Base-by-base conservation (phyloP, 129 eudicot species). In the Chrysanthemum seticuspe region DNA sequence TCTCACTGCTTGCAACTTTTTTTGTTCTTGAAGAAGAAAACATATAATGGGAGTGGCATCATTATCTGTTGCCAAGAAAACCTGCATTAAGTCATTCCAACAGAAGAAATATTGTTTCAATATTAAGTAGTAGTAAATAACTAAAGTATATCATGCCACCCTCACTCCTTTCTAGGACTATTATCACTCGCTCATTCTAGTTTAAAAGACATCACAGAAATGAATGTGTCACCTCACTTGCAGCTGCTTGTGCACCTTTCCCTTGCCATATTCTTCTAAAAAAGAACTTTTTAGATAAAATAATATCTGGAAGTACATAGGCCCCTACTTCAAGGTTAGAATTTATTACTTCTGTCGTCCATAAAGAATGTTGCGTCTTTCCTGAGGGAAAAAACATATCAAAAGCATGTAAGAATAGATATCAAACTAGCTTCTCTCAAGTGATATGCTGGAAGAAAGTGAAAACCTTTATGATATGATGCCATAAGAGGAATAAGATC, bases 251-350 rank as follows among this genome's bases (percentile, higher is more conserved):
- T 74, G 95, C 87, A 75, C 90, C 97, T 84, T 93, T 93, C 57
- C 90, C 98, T 76, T 89, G 97, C 98, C 98, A 94, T 76, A 90
- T 89, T 86, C 96, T 82, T 71, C 97, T 82, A 73, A 94, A 87
- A 12, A 85, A 87, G 76, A 82, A 81, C 64, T 82, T 88, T 66
- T 81, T 84, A 12, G 89, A 72, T 53, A 68, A 68, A 58, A 82
- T 74, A 48, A 76, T 86, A 62, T 77, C 74, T 67, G 88, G 82
- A 81, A 75, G 74, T 47, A 76, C 18, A 19, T 76, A 67, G 57
- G 74, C 82, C 4, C 65, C 77, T 31, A 73, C 77, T 67, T 83
- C 87, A 63, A 78, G 77, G 69, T 80, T 70, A 40, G 94, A 74
- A 55, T 69, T 87, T 48, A 76, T 70, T 16, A 73, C 76, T 78